Base-by-base conservation (phyloP, 2,329 filamentous ascomycete species). In the Talaromyces islandicus region DNA sequence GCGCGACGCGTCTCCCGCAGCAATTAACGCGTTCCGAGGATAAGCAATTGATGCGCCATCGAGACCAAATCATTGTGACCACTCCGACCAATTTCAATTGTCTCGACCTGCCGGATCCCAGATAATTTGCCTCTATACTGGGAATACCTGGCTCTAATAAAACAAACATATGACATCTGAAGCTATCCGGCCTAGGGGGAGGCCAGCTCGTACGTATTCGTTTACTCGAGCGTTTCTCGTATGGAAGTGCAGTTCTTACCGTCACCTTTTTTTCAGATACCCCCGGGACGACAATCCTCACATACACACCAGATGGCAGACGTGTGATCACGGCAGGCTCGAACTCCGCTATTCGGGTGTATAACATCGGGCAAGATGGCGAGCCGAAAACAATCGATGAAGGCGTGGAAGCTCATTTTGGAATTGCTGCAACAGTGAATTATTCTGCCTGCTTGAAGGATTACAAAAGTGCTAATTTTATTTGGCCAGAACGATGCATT, bases 321-420 rank as follows among this genome's bases (percentile, higher is more conserved):
- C 90, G 89, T 68, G 83, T 99, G 60, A 86, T 97, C 65, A 97
- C 94, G 11, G 92, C 92, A 62, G 94, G 94, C 64, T 89, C 91
- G 61, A 96, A 97, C 78, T 95, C 95, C 70, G 91, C 91, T 7
- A 92, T 96, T 69, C 90, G 95, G 55, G 85, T 97, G 55, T 99
- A 96, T 79, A 90, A 88, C 66, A 94, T 92, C 14, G 91, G 91
- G 62, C 94, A 89, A 43, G 90, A 96, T 77, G 92, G 92, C 67
- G 94, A 99, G 73, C 94, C 95, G 10, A 87, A 85, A 61, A 96
- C 93, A 60, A 88, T 99, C 60, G 93, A 97, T 72, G 91, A 97
- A 64, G 91, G 89, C 58, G 89, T 89, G 62, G 93, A 97, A 67
- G 88, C 90, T 65, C 96, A 96, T 70, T 82, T 90, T 21, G 87